Evolutionary conservation across 108 stramenopile genomes (phyloP).

Genomic region (Aurantiochytrium sp.): DNA sequence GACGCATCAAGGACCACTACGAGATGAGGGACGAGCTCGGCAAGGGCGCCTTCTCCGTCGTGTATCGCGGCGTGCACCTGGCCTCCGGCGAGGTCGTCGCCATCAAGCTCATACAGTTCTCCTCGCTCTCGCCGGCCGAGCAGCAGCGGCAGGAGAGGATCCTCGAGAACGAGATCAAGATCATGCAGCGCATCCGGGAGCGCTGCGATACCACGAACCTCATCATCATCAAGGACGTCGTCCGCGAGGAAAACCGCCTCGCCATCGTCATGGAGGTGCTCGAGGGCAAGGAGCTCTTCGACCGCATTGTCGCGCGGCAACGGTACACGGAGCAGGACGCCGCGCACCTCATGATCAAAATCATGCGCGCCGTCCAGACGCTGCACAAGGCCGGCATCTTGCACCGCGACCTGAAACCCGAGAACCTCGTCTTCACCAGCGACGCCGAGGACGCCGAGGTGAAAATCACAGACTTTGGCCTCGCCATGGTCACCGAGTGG

Average conservation of each 20-base stretch:
- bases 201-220: slow-evolving; percentile 4
- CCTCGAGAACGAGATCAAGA: slow-evolving; percentile 3
- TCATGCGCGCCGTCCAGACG: slow-evolving; percentile 30
- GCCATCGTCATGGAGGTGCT: slow-evolving; percentile 38
- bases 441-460: slow-evolving; percentile 31
- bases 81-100: not conserved
- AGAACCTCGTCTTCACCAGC: slow-evolving; percentile 38
- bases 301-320: slow-evolving; percentile 73
- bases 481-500: slow-evolving; percentile 29
- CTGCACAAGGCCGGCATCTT: slow-evolving; percentile 33
- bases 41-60: slow-evolving; percentile 5
- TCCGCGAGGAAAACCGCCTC: slow-evolving; percentile 14
- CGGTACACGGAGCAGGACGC: slow-evolving; percentile 74
- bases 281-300: slow-evolving; percentile 69
- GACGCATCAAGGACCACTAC: not conserved
- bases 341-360: not conserved
- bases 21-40: not conserved
- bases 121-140: not conserved
- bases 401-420: slow-evolving; percentile 45
- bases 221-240: not conserved
- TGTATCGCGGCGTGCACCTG: not conserved
- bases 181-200: slow-evolving; percentile 10
- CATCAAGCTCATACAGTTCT: slow-evolving; percentile 16
- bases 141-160: not conserved
- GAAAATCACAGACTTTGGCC: slow-evolving; percentile 41